Base-by-base conservation (phyloP, 768 basidiomycete genomes). In the Boletus rufocinnamomeus region DNA sequence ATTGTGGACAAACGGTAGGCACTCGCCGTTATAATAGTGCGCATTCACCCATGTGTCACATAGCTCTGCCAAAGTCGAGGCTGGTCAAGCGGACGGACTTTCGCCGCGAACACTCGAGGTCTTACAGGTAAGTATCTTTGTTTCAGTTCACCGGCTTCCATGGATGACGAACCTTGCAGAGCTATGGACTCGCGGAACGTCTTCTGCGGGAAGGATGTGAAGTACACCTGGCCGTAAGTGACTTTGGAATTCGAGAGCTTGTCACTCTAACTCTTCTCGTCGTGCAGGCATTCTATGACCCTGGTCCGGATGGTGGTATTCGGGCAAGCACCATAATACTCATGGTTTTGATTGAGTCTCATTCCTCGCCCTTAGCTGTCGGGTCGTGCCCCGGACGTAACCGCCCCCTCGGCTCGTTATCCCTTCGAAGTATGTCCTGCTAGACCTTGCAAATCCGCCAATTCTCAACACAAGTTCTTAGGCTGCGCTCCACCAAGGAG, bases 201-300 rank as follows among this genome's bases (percentile, higher is more conserved):
- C 66, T 91, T 9, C 56, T 90, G 28, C 75, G 71, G 23, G 81
- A 88, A 67, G 87, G 81, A 9, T 83, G 82, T 62, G 85, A 86
- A 54, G 77, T 92, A 74, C 81, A 88, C 56, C 78, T 83, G 72
- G 84, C 85, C 35, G 89, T 90, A 65, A 63, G 83, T 70, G 35
- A 32, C 27, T 44, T 41, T 60, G 19, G 21, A 4, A 23, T 37
- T 5, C 11, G 25, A 19, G 48, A 41, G n/a, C 34, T 19, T 2
- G 3, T 35, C 23, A 16, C 44, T 35, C 35, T 45, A 28, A 59
- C 16, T 25, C 9, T 16, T 46, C n/a, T 2, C 56, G 23, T 46
- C 51, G 17, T 27, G 5, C 52, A 91, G 89, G 85, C 89, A 4
- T 90, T 91, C 69, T 91, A 91, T 63, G 85, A 89, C 62, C 89